Conservation (phyloP, 2,329 filamentous ascomycete species). For the Diplodia seriata region DNA sequence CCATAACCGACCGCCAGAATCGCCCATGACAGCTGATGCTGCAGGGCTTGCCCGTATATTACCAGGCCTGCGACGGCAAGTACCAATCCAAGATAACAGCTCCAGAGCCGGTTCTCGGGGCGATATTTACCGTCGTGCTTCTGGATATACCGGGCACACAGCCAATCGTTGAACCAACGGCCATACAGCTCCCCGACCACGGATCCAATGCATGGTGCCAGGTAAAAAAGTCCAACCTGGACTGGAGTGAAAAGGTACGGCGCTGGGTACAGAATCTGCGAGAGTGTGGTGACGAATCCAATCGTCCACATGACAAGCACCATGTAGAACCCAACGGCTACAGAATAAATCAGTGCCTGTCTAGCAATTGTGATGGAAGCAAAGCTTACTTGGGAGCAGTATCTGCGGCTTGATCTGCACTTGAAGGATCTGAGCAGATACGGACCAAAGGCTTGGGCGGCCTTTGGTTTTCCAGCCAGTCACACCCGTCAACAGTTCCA, state of each 20-base stretch:
- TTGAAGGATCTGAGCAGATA: neutral
- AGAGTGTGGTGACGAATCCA: slow-evolving; percentile 38
- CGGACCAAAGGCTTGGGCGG: neutral
- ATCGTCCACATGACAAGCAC: slow-evolving; percentile 41
- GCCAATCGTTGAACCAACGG: slow-evolving; percentile 48
- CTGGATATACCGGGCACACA: slow-evolving; percentile 42
- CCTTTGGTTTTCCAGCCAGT: slow-evolving; percentile 12
- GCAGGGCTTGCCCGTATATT: slow-evolving; percentile 44
- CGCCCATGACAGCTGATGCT: slow-evolving; percentile 44
- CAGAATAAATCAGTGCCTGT: neutral
- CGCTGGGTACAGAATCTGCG: slow-evolving; percentile 37
- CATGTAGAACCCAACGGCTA: slow-evolving; percentile 34
- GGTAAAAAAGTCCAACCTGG: slow-evolving; percentile 42
- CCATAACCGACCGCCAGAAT: slow-evolving; percentile 46
- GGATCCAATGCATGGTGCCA: slow-evolving; percentile 46
- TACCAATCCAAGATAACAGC: slow-evolving; percentile 41
- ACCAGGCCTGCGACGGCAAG: slow-evolving; percentile 45
- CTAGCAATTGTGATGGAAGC: no score
- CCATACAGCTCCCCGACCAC: slow-evolving; percentile 44
- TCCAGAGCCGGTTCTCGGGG: slow-evolving; percentile 45
- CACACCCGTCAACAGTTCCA: slow-evolving; percentile 3
- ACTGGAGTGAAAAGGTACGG: slow-evolving; percentile 30
- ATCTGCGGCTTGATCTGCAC: slow-evolving; percentile 9
- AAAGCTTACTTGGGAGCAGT: slow-evolving; percentile 14
- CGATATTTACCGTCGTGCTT: slow-evolving; percentile 36